These are phyloP conservation scores for Hericium erinaceus DNA, from an alignment of 768 basidiomycete species.

Conservation along the genomic window DNA sequence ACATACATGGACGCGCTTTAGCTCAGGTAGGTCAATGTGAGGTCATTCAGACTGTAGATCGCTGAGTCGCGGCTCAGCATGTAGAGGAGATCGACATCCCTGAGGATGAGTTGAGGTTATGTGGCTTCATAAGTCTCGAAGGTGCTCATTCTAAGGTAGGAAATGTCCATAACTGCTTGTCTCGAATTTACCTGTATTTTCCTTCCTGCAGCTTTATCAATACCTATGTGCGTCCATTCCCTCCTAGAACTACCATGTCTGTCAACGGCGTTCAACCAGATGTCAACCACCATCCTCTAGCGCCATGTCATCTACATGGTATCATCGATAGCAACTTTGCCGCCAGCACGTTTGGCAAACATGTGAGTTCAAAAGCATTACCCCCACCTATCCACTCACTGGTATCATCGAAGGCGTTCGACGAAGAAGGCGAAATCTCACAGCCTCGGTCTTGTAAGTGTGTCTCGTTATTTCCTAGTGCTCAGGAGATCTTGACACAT, in stretches of 20 bases:
- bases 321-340: slow-evolving; percentile 58
- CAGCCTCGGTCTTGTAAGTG: slow-evolving; percentile 35
- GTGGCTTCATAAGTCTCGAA: slow-evolving; percentile 80
- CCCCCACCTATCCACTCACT: neutral
- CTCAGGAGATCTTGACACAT: neutral
- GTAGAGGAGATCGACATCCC: slow-evolving; percentile 51
- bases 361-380: slow-evolving; percentile 29
- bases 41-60: neutral
- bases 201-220: slow-evolving; percentile 57
- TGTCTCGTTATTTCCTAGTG: slow-evolving; percentile 2
- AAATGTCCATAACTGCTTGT: slow-evolving; percentile 6
- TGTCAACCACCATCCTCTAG: slow-evolving; percentile 69
- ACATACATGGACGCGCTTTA: slow-evolving; percentile 64
- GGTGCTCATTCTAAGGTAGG: slow-evolving; percentile 66
- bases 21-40: slow-evolving; percentile 43
- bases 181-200: slow-evolving; percentile 13
- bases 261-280: slow-evolving; percentile 33
- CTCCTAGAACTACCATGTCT: neutral
- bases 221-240: slow-evolving; percentile 58
- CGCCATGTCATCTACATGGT: slow-evolving; percentile 57
- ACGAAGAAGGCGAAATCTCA: slow-evolving; percentile 49
- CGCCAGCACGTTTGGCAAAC: slow-evolving; percentile 63
- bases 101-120: slow-evolving; percentile 43
- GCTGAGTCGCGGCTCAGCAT: slow-evolving; percentile 33
- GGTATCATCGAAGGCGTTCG: slow-evolving; percentile 42